phyloP scores from a whole-genome alignment of 1,284 basidiomycete species.

The Ceratobasidium sp. region DNA sequence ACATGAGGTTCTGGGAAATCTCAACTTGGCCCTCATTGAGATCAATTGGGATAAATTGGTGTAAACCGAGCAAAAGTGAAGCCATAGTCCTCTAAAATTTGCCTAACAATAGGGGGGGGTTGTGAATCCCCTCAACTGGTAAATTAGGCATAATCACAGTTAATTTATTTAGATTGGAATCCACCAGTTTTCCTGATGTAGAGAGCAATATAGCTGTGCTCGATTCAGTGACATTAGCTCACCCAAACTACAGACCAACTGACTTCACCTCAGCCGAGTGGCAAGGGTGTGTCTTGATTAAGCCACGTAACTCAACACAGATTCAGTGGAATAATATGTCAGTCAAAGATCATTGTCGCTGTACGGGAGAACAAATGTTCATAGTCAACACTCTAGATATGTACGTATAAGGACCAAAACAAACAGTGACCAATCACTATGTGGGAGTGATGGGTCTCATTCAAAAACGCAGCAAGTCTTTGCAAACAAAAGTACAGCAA shows the following conservation, averaged over 20 bases:
- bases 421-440: conserved; percentile 26
- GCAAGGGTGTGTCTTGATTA: conserved; percentile 55
- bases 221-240: conserved; percentile 50
- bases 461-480: too few relatives aligned
- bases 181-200: not conserved
- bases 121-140: too few relatives aligned
- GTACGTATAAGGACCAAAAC: conserved; percentile 46
- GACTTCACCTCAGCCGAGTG: conserved; percentile 53
- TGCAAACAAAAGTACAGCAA: too few relatives aligned
- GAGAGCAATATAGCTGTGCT: conserved; percentile 56
- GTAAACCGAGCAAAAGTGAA: too few relatives aligned
- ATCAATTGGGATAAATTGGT: too few relatives aligned
- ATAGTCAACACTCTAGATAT: conserved; percentile 46
- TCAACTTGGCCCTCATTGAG: too few relatives aligned
- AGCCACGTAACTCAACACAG: conserved; percentile 57
- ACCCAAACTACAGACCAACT: conserved; percentile 26
- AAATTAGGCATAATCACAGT: too few relatives aligned
- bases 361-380: conserved; percentile 47
- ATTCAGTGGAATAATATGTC: conserved; percentile 56
- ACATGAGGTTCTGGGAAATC: too few relatives aligned
- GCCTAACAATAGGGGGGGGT: too few relatives aligned
- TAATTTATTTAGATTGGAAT: too few relatives aligned
- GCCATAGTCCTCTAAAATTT: too few relatives aligned
- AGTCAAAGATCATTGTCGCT: conserved; percentile 49
- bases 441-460: too few relatives aligned